These are phyloP conservation scores for Boechera retrofracta DNA, from an alignment of 345 rosid species.

Conservation along the genomic window DNA sequence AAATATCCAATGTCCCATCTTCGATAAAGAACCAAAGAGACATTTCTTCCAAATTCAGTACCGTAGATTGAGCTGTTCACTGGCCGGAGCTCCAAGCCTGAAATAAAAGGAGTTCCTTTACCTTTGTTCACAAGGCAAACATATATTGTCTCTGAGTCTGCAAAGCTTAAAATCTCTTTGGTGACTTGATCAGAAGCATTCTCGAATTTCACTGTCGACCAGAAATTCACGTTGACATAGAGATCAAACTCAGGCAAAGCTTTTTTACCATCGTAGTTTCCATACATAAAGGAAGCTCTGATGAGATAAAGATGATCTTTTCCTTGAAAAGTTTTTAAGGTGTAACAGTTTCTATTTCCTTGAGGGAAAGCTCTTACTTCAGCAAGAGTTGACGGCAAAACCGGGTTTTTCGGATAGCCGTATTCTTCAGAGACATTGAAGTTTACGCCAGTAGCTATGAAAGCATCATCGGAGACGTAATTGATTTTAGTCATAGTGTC, in stretches of 20 bases:
- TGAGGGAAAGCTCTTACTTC: constrained; percentile 47
- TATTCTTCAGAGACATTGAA: constrained; percentile 33
- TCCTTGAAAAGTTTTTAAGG: constrained; percentile 4
- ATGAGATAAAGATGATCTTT: constrained; percentile 46
- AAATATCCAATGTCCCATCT: constrained; percentile 38
- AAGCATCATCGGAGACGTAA: constrained; percentile 45
- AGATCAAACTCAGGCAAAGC: constrained; percentile 52
- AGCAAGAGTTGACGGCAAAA: constrained; percentile 1
- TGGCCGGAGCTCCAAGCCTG: constrained; percentile 55
- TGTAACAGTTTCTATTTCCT: constrained; percentile 57
- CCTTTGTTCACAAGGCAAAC: constrained; percentile 61
- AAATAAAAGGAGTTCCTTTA: constrained; percentile 58
- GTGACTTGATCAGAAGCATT: constrained; percentile 33
- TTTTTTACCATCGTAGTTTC: constrained; percentile 53
- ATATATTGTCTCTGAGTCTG: constrained; percentile 35
- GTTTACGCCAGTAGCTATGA: constrained; percentile 39
- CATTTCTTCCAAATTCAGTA: constrained; percentile 42
- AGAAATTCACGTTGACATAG: constrained; percentile 50
- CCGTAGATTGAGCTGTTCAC: constrained; percentile 37
- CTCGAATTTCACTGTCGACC: constrained; percentile 45
- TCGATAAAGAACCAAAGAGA: constrained; percentile 20
- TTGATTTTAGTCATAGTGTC: constrained; percentile 29
- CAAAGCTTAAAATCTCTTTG: constrained; percentile 49
- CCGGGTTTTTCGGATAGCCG: background rate
- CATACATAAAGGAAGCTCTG: constrained; percentile 51